Percentiles rank a stretch among this genome's conserved stretches.
Conservation (phyloP, 2,329 filamentous ascomycete genomes). For the Aspergillus sp. region DNA sequence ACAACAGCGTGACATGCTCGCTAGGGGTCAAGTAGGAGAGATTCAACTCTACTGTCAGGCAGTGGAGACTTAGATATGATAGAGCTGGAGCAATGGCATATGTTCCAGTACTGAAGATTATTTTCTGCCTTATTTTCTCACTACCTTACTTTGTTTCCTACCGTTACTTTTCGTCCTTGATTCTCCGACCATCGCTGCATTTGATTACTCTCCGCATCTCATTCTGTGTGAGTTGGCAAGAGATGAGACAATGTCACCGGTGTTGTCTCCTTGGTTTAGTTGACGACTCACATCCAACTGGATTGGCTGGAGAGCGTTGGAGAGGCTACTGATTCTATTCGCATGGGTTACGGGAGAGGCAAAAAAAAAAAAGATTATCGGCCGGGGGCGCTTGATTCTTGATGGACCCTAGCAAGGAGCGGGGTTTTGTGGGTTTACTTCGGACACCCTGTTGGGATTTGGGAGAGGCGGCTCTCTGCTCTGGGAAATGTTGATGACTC, state of each 20-base stretch:
- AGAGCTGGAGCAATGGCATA: constrained; percentile 2
- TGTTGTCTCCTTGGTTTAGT: constrained; percentile 30
- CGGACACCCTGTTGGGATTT: not conserved
- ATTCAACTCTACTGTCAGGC: constrained; percentile 81
- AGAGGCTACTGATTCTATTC: constrained; percentile 20
- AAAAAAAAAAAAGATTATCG: not conserved
- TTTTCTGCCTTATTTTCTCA: constrained; percentile 1
- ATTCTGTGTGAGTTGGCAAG: constrained; percentile 17
- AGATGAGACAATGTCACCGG: constrained; percentile 14
- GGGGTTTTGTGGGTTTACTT: not conserved
- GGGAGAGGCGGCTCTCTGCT: not conserved
- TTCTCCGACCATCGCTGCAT: constrained; percentile 10
- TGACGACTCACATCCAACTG: constrained; percentile 28
- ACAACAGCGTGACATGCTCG: constrained; percentile 62
- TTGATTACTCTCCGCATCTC: constrained; percentile 14
- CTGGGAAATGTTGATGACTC: constrained; percentile 20
- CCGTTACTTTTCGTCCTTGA: not conserved
- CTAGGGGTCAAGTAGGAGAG: constrained; percentile 74
- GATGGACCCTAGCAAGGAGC: not conserved
- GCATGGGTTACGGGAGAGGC: constrained; percentile 7
- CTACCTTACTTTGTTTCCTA: not conserved
- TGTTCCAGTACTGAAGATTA: constrained; percentile 7
- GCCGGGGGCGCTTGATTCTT: constrained; percentile 7
- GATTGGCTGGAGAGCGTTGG: constrained; percentile 34
- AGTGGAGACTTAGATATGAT: constrained; percentile 41